Percentiles rank a stretch among this genome's conserved stretches.
Evolutionary conservation across 495 filamentous ascomycete genomes (phyloP).

Genomic region (Jackrogersella minutella): DNA sequence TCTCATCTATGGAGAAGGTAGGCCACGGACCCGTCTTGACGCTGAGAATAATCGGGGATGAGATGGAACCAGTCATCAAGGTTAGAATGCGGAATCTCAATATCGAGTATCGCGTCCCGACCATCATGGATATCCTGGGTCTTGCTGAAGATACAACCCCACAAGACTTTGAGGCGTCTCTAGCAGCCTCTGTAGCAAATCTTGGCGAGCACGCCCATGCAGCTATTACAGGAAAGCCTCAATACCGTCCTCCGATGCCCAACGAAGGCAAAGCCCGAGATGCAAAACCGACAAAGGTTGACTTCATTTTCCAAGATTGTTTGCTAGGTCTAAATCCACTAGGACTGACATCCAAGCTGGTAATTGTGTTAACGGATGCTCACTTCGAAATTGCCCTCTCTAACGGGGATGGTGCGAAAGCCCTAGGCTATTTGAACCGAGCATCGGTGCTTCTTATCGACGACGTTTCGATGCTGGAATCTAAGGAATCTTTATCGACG

Average conservation of each 20-base stretch:
- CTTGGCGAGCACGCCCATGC: conserved; percentile 67
- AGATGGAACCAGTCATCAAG: conserved; percentile 90
- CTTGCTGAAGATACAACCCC: conserved; percentile 71
- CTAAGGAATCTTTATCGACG: conserved; percentile 51
- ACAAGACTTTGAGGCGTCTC: conserved; percentile 75
- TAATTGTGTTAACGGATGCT: conserved; percentile 80
- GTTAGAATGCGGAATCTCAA: conserved; percentile 82
- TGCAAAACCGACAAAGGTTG: conserved; percentile 65
- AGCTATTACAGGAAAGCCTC: conserved; percentile 49
- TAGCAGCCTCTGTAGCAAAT: conserved; percentile 81
- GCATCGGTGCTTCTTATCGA: conserved; percentile 86
- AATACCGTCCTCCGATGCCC: conserved; percentile 2
- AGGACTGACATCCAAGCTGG: conserved; percentile 72
- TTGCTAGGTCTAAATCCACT: conserved; percentile 87
- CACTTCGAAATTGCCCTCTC: conserved; percentile 69
- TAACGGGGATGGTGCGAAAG: conserved; percentile 65
- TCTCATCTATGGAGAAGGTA: conserved; percentile 57
- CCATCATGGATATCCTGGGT: conserved; percentile 78
- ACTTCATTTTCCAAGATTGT: conserved; percentile 79
- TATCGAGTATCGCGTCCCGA: conserved; percentile 84
- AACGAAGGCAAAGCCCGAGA: conserved; percentile 41
- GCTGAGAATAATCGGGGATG: conserved; percentile 86
- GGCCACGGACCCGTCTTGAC: conserved; percentile 51
- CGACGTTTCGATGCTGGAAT: conserved; percentile 65
- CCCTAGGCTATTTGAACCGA: conserved; percentile 73